Conservation (phyloP, 768 basidiomycete species). For the Cystofilobasidium ferigula region DNA sequence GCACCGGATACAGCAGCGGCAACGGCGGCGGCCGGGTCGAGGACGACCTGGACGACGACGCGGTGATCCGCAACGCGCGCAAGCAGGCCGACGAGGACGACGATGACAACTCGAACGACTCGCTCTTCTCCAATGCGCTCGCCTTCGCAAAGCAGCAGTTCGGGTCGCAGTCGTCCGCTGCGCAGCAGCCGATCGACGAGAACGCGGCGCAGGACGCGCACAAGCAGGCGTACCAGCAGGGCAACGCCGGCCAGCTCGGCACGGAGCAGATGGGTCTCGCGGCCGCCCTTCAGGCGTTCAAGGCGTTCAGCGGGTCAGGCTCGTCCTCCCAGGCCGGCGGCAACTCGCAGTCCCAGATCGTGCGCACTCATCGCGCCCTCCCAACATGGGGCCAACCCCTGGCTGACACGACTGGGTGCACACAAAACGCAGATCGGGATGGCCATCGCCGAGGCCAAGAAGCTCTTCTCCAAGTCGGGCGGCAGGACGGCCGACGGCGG, state of each 20-base stretch:
- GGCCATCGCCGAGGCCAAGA: slow-evolving; percentile 21
- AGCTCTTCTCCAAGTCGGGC: slow-evolving; percentile 12
- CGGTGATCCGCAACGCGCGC: slow-evolving; percentile 18
- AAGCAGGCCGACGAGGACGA: slow-evolving; percentile 17
- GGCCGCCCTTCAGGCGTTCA: slow-evolving; percentile 23
- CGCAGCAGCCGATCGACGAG: slow-evolving; percentile 22
- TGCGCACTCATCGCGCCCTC: too few species aligned
- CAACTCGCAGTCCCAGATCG: slow-evolving; percentile 20
- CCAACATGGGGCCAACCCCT: too few species aligned
- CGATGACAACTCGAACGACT: slow-evolving; percentile 19
- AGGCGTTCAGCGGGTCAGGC: slow-evolving; percentile 17
- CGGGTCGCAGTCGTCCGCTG: not conserved
- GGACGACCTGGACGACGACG: slow-evolving; percentile 16
- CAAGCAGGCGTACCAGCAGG: slow-evolving; percentile 16
- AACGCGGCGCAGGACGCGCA: slow-evolving; percentile 19
- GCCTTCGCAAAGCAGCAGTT: slow-evolving; percentile 21
- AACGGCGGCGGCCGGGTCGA: not conserved
- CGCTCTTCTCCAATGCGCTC: slow-evolving; percentile 21
- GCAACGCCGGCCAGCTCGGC: not conserved
- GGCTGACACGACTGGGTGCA: too few species aligned
- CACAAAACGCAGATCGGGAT: slow-evolving; percentile 7
- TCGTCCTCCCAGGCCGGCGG: not conserved
- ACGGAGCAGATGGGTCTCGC: slow-evolving; percentile 13
- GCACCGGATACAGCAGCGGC: not conserved
- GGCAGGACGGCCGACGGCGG: not conserved